These are phyloP conservation scores for Leccinum fibrillosum DNA, from an alignment of 768 basidiomycete genomes.

Conservation along the genomic window DNA sequence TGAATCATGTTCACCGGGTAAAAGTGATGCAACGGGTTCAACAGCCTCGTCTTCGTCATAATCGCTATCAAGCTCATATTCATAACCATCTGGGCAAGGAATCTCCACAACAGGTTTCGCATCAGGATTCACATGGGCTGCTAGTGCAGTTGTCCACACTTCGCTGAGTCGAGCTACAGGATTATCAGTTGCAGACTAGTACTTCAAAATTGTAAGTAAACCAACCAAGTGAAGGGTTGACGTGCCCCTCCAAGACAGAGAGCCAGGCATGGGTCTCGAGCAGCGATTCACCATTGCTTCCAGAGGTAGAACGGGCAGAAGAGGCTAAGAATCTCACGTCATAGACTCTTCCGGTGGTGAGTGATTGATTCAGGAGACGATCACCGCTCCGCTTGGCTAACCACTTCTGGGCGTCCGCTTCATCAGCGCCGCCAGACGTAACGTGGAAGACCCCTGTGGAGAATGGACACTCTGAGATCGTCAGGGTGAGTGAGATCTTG, in stretches of 20 bases:
- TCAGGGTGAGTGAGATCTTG: slow-evolving; percentile 12
- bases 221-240: slow-evolving; percentile 11
- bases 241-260: slow-evolving; percentile 7
- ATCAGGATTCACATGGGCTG: not conserved
- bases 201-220: not conserved
- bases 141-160: slow-evolving; percentile 8
- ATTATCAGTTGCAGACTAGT: not conserved
- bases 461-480: slow-evolving; percentile 15
- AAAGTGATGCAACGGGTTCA: not conserved
- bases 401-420: not conserved
- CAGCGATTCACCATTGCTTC: not conserved
- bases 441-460: slow-evolving; percentile 12
- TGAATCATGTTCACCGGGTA: not conserved
- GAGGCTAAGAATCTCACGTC: slow-evolving; percentile 19
- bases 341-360: slow-evolving; percentile 14
- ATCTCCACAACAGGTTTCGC: slow-evolving; percentile 2
- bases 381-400: too few species aligned
- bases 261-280: slow-evolving; percentile 15
- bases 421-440: not conserved
- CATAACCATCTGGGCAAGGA: slow-evolving; percentile 3
- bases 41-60: slow-evolving; percentile 16
- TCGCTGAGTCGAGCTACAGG: slow-evolving; percentile 9
- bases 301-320: not conserved
- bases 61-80: slow-evolving; percentile 26
- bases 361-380: slow-evolving; percentile 8